Base-by-base conservation (phyloP, 2,329 filamentous ascomycete genomes). In the Byssochlamys sp. region DNA sequence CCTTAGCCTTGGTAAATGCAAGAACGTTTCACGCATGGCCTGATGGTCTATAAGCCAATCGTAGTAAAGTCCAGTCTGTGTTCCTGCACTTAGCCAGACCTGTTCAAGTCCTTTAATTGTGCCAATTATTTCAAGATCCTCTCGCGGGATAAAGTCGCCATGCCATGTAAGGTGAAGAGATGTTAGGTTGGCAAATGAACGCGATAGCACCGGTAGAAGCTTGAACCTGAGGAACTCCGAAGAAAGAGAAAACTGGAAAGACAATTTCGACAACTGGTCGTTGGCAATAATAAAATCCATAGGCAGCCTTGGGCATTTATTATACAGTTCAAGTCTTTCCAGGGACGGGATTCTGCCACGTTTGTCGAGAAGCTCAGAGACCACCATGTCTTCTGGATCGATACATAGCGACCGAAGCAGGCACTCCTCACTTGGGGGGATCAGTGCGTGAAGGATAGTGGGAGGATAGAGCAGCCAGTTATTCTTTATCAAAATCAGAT, bases 11-110 rank as follows among this genome's bases (percentile, higher is more conserved):
- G 49, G 19, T 27, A 57, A 45, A 9, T 53, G 52, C n/a, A 33
- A 24, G 10, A 57, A 48, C 3, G 25, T 52, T n/a, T 39, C 28
- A 7, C 55, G 55, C 55, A 57, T 53, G 9, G 14, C 55, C 26
- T 57, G 31, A 45, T 57, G 55, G 28, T 57, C 55, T 53, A 57
- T 57, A 3, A 53, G 55, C 55, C 55, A 57, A 27, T 53, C 35
- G 28, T 53, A 24, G n/a, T 12, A 12, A 29, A 19, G 25, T 31
- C 55, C 55, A 57, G 14, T 27, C 50, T 57, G 55, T 19, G 27
- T 33, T 29, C 55, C 55, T 12, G 55, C 55, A 19, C 55, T 57
- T n/a, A 57, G 33, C 24, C 55, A 57, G 33, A 57, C 53, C 55
- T 57, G 55, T 19, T 57, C 50, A 7, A 57, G 25, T 5, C 55